Evolutionary conservation across 768 basidiomycete species (phyloP).

Genomic region (Xanthoconium stramineum): DNA sequence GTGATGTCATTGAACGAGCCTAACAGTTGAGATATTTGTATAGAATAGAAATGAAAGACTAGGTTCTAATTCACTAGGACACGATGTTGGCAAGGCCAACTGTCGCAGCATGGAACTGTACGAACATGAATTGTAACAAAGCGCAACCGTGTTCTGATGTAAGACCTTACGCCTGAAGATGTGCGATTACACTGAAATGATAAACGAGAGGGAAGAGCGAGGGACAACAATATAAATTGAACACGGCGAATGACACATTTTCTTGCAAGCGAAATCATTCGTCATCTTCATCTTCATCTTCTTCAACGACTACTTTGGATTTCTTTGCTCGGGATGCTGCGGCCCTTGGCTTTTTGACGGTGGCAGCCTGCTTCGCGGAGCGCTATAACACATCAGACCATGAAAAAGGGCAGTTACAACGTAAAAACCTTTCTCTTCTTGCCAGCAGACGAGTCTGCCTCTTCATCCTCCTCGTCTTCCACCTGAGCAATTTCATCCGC

Average conservation of each 20-base stretch:
- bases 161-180: slow-evolving; percentile 1
- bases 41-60: no score
- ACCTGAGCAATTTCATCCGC: slow-evolving; percentile 41
- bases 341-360: slow-evolving; percentile 38
- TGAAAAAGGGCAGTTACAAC: neutral
- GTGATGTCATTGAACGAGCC: no score
- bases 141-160: slow-evolving; percentile 3
- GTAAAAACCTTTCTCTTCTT: slow-evolving; percentile 71
- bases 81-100: no score
- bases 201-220: neutral
- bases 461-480: slow-evolving; percentile 49
- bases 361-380: slow-evolving; percentile 44
- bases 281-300: slow-evolving; percentile 32
- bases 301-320: slow-evolving; percentile 47
- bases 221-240: slow-evolving; percentile 9
- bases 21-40: no score
- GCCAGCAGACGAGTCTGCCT: slow-evolving; percentile 30
- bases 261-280: slow-evolving; percentile 16
- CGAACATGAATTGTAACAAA: slow-evolving; percentile 1
- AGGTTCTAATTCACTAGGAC: no score
- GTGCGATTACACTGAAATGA: slow-evolving; percentile 9
- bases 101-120: neutral
- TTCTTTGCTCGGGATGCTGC: slow-evolving; percentile 32
- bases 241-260: neutral
- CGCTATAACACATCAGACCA: slow-evolving; percentile 31